Conservation (phyloP, 2,329 filamentous ascomycete genomes). For the Fusarium newnesense region DNA sequence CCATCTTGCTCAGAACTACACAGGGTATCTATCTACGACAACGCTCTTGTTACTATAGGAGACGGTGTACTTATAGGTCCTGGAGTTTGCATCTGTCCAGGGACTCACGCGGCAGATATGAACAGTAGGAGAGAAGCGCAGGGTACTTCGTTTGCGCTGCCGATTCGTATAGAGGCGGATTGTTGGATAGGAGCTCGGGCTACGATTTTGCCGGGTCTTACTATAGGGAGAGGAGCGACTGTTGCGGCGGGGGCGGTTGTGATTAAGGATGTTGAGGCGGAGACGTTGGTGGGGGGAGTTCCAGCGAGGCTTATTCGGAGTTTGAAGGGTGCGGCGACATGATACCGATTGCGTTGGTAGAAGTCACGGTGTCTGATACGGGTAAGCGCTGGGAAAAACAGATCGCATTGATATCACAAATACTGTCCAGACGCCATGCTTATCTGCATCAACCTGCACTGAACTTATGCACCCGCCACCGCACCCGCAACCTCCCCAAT, state of each 20-base stretch:
- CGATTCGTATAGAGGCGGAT: constrained; percentile 13
- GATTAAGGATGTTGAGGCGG: constrained; percentile 9
- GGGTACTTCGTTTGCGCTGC: constrained; percentile 13
- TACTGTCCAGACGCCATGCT: background rate
- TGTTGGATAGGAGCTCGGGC: constrained; percentile 18
- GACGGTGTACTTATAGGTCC: constrained; percentile 6
- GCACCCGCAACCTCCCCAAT: constrained; percentile 5
- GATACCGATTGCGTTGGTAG: accelerated
- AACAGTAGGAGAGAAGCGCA: background rate
- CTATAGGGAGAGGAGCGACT: constrained; percentile 10
- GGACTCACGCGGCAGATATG: constrained; percentile 1
- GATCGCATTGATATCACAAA: background rate
- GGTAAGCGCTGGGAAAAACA: too few relatives aligned
- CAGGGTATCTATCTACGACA: constrained; percentile 8
- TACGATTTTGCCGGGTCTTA: constrained; percentile 8
- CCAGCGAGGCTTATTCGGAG: constrained; percentile 12
- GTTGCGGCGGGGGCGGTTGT: constrained; percentile 21
- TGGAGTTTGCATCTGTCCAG: constrained; percentile 11
- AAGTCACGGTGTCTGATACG: accelerated
- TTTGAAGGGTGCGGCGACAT: background rate
- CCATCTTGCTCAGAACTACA: background rate
- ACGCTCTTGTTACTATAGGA: constrained; percentile 12
- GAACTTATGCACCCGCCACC: background rate
- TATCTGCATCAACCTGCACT: background rate
- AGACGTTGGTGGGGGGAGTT: constrained; percentile 19